These are phyloP conservation scores for Podaxis sp. DNA, from an alignment of 768 basidiomycete genomes.

Conservation along the genomic window DNA sequence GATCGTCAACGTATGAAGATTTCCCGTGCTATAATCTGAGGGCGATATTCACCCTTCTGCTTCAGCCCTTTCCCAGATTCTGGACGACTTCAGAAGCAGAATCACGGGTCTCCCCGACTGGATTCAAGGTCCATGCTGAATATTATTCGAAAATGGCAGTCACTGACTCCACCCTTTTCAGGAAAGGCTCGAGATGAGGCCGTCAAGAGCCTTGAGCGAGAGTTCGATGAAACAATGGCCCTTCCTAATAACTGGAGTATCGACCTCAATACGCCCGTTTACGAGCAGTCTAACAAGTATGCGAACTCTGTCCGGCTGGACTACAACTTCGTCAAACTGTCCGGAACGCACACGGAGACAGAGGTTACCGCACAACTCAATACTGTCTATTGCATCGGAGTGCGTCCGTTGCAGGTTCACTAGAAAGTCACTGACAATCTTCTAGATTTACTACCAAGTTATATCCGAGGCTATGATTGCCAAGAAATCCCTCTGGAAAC, in stretches of 20 bases:
- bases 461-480: background rate
- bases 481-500: background rate
- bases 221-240: background rate
- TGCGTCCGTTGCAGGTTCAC: background rate
- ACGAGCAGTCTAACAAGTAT: background rate
- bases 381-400: background rate
- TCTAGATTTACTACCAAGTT: background rate
- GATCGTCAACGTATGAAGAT: background rate
- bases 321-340: background rate
- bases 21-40: background rate
- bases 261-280: background rate
- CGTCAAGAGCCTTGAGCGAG: background rate
- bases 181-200: background rate
- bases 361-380: background rate
- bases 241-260: background rate
- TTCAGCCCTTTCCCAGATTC: background rate
- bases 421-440: background rate
- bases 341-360: background rate
- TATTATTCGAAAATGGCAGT: background rate
- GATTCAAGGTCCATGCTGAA: background rate
- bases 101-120: background rate
- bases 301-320: background rate
- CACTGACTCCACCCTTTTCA: background rate
- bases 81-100: background rate
- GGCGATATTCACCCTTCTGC: background rate